Evolutionary conservation across 148 eudicot genomes (phyloP).

Genomic region (Rhododendron simsii): DNA sequence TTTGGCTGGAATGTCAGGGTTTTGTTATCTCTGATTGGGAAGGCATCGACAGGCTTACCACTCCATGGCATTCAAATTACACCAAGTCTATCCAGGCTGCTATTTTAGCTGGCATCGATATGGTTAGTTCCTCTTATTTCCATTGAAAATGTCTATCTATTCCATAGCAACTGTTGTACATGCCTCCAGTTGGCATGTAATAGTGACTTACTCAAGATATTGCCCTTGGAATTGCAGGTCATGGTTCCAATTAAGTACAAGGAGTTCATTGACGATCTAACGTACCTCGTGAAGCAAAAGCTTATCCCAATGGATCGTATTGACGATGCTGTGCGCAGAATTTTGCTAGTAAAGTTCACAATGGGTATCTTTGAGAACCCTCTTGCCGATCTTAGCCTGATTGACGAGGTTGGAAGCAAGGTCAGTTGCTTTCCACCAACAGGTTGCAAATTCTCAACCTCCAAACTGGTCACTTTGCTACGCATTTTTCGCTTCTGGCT

Average conservation of each 20-base stretch:
- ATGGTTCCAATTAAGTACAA: constrained; percentile 70
- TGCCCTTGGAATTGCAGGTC: constrained; percentile 38
- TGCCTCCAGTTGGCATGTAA: background rate
- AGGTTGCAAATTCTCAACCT: background rate
- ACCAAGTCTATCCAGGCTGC: constrained; percentile 69
- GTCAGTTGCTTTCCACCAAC: constrained; percentile 26
- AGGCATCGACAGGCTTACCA: constrained; percentile 80
- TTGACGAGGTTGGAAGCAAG: constrained; percentile 69
- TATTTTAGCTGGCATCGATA: constrained; percentile 84
- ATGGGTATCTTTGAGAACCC: constrained; percentile 90
- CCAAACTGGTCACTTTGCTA: too few relatives aligned
- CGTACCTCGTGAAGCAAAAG: constrained; percentile 57
- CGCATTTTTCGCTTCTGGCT: background rate
- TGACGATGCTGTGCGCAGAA: constrained; percentile 81
- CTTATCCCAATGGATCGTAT: constrained; percentile 68
- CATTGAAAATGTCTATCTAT: background rate
- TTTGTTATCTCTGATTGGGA: constrained; percentile 94
- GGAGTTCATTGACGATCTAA: constrained; percentile 66
- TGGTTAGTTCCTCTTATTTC: constrained; percentile 42
- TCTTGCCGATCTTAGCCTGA: constrained; percentile 65
- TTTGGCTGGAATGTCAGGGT: constrained; percentile 45
- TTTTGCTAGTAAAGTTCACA: constrained; percentile 72
- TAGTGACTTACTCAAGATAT: background rate
- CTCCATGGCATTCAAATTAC: constrained; percentile 75
- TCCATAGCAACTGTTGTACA: background rate